Conservation (phyloP, 2,329 filamentous ascomycete genomes). For the Beauveria medogensis region DNA sequence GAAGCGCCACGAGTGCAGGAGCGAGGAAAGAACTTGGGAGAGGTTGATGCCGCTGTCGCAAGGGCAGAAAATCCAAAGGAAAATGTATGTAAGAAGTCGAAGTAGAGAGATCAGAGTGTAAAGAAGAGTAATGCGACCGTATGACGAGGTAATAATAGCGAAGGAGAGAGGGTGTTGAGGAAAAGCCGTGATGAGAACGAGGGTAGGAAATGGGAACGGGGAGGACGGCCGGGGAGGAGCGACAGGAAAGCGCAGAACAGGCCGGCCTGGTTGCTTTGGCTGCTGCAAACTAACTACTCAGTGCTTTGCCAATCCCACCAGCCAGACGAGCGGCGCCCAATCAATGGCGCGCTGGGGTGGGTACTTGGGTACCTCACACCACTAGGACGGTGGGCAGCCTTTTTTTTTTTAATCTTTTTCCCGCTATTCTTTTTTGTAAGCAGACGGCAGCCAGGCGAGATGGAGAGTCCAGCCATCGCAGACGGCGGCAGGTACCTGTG, state of each 20-base stretch:
- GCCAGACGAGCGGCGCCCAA: slow-evolving; percentile 2
- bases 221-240: slow-evolving; percentile 12
- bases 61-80: neutral
- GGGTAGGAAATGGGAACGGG: slow-evolving; percentile 12
- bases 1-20: neutral
- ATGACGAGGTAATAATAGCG: slow-evolving; percentile 7
- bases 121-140: neutral
- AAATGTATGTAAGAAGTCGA: neutral
- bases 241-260: slow-evolving; percentile 9
- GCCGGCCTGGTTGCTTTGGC: neutral
- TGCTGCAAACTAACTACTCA: slow-evolving; percentile 1
- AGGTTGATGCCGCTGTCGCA: slow-evolving; percentile 1
- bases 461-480: neutral
- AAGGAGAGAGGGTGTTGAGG: slow-evolving; percentile 5
- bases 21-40: slow-evolving; percentile 1
- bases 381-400: neutral
- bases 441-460: neutral
- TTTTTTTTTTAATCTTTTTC: neutral
- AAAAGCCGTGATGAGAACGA: slow-evolving; percentile 9
- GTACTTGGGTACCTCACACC: slow-evolving; percentile 7
- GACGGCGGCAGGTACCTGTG: neutral
- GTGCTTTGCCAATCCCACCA: slow-evolving; percentile 8
- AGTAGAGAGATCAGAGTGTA: neutral
- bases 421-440: neutral
- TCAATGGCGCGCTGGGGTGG: slow-evolving; percentile 3